Conservation (phyloP, 192 early-diverging fungal species). For the Linnemannia exigua region DNA sequence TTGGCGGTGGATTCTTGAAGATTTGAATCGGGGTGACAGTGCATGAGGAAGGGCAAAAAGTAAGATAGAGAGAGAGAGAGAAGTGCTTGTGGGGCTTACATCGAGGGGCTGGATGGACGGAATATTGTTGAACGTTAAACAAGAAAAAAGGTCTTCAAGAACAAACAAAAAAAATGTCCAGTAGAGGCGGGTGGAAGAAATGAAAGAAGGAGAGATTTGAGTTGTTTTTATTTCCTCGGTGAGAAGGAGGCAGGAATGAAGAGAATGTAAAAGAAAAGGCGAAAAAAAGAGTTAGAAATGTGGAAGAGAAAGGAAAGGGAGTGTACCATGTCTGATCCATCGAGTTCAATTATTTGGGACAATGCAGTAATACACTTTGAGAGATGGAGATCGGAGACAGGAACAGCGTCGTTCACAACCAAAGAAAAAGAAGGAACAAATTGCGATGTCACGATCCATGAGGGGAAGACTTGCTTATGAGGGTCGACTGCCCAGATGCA, state of each 20-base stretch:
- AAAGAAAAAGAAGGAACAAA: neutral
- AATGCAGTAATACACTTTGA: neutral
- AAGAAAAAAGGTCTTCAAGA: neutral
- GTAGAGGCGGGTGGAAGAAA: neutral
- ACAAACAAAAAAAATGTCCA: neutral
- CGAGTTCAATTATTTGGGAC: neutral
- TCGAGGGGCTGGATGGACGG: neutral
- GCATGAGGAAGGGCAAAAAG: neutral
- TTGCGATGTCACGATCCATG: neutral
- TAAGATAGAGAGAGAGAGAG: neutral
- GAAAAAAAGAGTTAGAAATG: neutral
- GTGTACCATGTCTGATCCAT: too few species aligned
- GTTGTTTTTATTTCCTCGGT: neutral
- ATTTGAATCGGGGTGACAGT: neutral
- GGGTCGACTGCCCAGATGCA: neutral
- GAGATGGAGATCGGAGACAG: neutral
- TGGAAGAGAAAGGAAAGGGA: neutral
- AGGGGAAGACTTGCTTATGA: neutral
- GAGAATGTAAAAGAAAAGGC: too few species aligned
- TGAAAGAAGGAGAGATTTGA: neutral
- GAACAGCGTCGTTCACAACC: neutral
- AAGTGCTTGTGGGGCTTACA: slow-evolving; percentile 1
- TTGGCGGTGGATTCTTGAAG: neutral
- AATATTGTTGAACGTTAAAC: neutral
- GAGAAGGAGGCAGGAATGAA: neutral